phyloP scores from a whole-genome alignment of 1,284 basidiomycete genomes.

The Melampsora americana region DNA sequence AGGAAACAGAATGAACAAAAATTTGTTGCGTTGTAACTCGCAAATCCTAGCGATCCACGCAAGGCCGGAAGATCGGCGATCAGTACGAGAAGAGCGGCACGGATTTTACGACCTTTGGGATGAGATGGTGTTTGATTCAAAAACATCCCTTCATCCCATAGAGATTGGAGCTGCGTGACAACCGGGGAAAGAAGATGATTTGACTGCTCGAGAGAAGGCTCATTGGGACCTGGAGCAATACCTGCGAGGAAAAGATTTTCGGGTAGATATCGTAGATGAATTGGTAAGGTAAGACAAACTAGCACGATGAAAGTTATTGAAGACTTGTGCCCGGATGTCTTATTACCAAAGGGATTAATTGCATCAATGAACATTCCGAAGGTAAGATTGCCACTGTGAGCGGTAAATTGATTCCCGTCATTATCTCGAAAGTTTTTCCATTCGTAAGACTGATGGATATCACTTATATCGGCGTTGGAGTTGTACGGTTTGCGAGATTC shows the following conservation, averaged over 20 bases:
- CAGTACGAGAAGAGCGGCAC: no score
- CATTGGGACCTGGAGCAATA: slow-evolving; percentile 55
- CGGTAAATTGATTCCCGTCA: neutral
- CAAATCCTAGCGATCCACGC: neutral
- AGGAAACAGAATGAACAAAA: neutral
- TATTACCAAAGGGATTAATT: slow-evolving; percentile 10
- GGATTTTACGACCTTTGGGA: neutral
- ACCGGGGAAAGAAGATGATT: neutral
- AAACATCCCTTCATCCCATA: neutral
- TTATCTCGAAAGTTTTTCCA: neutral
- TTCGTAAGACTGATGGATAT: neutral
- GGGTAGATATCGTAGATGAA: slow-evolving; percentile 42
- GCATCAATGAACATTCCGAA: slow-evolving; percentile 3
- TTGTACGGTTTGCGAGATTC: neutral
- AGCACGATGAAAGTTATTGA: slow-evolving; percentile 1
- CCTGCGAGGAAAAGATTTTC: slow-evolving; percentile 48
- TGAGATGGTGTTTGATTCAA: neutral
- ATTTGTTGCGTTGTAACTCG: neutral
- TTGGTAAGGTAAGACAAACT: slow-evolving; percentile 38
- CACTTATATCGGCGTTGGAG: neutral
- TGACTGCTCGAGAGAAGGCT: slow-evolving; percentile 51
- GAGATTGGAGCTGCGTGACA: neutral
- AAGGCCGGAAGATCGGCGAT: slow-evolving; percentile 1
- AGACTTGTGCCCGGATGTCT: neutral
- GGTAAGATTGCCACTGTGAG: neutral